Percentiles rank a stretch among this genome's conserved stretches.
These are phyloP conservation scores for Knoxia roxburghii DNA, from an alignment of 257 asterid genomes.

Conservation along the genomic window DNA sequence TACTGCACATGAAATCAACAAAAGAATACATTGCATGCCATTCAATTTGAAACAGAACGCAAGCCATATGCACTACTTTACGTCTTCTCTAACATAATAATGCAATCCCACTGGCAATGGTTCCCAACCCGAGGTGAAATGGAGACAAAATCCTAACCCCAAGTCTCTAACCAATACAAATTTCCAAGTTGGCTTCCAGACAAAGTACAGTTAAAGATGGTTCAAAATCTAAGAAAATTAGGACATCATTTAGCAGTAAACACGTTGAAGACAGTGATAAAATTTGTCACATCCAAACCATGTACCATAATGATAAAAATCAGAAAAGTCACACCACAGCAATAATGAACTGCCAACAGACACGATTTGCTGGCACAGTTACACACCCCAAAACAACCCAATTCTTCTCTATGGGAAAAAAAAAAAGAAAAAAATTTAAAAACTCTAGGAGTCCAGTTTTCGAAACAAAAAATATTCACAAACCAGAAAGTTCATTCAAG, in stretches of 20 bases:
- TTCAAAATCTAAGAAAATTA: background rate
- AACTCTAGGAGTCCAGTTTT: background rate
- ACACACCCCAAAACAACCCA: background rate
- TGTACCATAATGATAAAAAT: background rate
- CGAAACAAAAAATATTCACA: background rate
- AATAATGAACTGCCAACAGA: background rate
- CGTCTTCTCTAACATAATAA: too few species aligned
- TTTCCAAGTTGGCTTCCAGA: background rate
- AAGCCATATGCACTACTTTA: background rate
- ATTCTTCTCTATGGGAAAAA: background rate
- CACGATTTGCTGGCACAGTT: background rate
- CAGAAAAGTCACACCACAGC: background rate
- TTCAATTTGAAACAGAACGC: constrained; percentile 5
- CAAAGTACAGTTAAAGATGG: background rate
- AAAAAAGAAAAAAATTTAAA: too few species aligned
- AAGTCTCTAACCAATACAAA: background rate
- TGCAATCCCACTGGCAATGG: too few species aligned
- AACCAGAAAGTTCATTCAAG: background rate
- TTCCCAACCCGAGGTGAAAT: background rate
- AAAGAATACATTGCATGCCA: constrained; percentile 15
- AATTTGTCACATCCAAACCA: background rate
- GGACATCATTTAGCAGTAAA: background rate
- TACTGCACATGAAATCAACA: constrained; percentile 50
- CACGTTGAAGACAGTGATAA: background rate
- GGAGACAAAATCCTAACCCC: background rate